phyloP scores from a whole-genome alignment of 306 rosid genomes.

The Rubus idaeus region DNA sequence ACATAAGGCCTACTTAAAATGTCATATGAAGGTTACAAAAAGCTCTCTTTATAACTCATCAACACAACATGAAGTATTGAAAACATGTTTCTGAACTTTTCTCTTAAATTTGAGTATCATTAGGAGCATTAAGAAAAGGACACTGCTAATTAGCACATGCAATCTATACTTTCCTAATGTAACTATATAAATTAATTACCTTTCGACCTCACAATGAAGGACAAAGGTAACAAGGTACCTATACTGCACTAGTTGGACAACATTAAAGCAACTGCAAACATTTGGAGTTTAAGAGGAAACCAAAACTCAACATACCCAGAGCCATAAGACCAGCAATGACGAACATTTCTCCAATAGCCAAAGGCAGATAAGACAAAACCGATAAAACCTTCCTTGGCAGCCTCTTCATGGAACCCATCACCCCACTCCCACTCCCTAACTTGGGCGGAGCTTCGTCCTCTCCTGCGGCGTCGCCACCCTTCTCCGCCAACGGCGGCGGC shows the following conservation, averaged over 20 bases:
- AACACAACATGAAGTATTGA: not conserved
- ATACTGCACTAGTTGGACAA: no score
- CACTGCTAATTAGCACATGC: not conserved
- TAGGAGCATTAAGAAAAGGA: not conserved
- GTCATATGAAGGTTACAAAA: not conserved
- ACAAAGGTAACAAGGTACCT: not conserved
- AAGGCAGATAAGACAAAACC: conserved; percentile 77
- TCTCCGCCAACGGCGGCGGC: conserved; percentile 64
- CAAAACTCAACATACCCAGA: conserved; percentile 45
- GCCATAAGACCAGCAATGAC: conserved; percentile 79
- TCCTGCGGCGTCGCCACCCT: conserved; percentile 14
- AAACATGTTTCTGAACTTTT: not conserved
- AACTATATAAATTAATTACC: not conserved
- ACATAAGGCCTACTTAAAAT: conserved; percentile 26
- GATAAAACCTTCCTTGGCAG: conserved; percentile 55
- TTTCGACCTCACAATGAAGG: not conserved
- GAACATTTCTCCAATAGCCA: conserved; percentile 97
- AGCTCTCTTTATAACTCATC: not conserved
- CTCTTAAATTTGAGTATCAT: not conserved
- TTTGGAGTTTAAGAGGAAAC: not conserved
- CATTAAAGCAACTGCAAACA: no score
- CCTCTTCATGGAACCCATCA: conserved; percentile 40
- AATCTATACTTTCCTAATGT: not conserved
- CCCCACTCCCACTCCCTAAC: conserved; percentile 36
- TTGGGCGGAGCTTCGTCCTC: conserved; percentile 33